Conservation (phyloP, 768 basidiomycete species). For the Boletus subcaerulescens region DNA sequence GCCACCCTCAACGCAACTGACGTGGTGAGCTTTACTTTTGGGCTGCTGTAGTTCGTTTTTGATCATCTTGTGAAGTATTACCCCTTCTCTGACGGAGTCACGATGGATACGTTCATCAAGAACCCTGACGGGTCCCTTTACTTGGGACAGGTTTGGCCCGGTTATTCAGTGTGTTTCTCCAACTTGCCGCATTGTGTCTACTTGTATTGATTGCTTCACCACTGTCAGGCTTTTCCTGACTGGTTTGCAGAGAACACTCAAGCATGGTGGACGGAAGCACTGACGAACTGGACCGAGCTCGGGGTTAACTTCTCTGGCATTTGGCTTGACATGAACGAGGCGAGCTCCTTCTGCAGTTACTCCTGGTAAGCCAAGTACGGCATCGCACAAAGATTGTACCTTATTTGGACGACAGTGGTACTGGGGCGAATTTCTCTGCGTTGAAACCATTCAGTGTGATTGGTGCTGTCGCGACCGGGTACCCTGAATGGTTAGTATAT, state of each 20-base stretch:
- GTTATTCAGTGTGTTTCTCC: slow-evolving; percentile 51
- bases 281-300: slow-evolving; percentile 49
- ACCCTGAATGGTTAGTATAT: slow-evolving; percentile 63
- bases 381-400: background rate
- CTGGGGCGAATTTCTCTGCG: slow-evolving; percentile 53
- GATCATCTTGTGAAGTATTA: slow-evolving; percentile 47
- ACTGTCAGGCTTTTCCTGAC: slow-evolving; percentile 53
- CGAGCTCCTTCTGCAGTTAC: slow-evolving; percentile 60
- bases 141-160: slow-evolving; percentile 76
- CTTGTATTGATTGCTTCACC: background rate
- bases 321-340: slow-evolving; percentile 72
- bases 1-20: slow-evolving; percentile 59
- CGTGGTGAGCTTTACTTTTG: slow-evolving; percentile 41
- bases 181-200: background rate
- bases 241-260: slow-evolving; percentile 56
- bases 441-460: slow-evolving; percentile 53
- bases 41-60: background rate
- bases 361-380: slow-evolving; percentile 42
- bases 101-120: slow-evolving; percentile 66
- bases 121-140: slow-evolving; percentile 74
- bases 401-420: slow-evolving; percentile 35
- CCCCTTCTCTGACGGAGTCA: slow-evolving; percentile 60
- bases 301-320: slow-evolving; percentile 64
- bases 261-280: slow-evolving; percentile 59
- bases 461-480: slow-evolving; percentile 50